Evolutionary conservation across 192 early-diverging fungal species (phyloP).

Genomic region (Helicostylum pulchrum): DNA sequence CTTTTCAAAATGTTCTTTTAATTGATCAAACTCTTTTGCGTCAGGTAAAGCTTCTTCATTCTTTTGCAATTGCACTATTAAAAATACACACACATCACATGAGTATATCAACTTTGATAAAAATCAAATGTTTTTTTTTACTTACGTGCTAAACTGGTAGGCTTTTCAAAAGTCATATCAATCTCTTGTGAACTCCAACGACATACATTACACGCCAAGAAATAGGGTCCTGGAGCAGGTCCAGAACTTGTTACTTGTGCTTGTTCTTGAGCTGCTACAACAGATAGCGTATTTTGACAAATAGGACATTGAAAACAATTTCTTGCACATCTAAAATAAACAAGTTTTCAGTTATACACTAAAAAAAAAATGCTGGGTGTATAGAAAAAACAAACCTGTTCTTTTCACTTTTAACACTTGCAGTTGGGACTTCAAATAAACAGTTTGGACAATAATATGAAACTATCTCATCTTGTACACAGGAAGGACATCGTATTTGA

Average conservation of each 20-base stretch:
- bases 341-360: too few species aligned
- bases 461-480: slow-evolving; percentile 80
- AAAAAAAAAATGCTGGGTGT: slow-evolving; percentile 5
- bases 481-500: slow-evolving; percentile 74
- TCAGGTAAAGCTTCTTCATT: slow-evolving; percentile 64
- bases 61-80: slow-evolving; percentile 77
- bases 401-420: slow-evolving; percentile 92
- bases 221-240: slow-evolving; percentile 51
- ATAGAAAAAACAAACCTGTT: slow-evolving; percentile 74
- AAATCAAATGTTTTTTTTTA: too few species aligned
- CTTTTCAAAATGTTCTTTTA: slow-evolving; percentile 84
- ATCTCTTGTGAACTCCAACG: slow-evolving; percentile 92
- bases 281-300: slow-evolving; percentile 76
- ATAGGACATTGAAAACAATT: slow-evolving; percentile 94
- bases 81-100: background rate
- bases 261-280: slow-evolving; percentile 57
- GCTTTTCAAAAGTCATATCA: slow-evolving; percentile 89
- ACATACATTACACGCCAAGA: slow-evolving; percentile 82
- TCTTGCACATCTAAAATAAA: slow-evolving; percentile 64
- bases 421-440: slow-evolving; percentile 92
- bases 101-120: too few species aligned
- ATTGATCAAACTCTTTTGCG: slow-evolving; percentile 77
- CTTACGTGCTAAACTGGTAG: slow-evolving; percentile 84
- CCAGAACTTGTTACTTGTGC: slow-evolving; percentile 20
- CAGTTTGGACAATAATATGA: slow-evolving; percentile 96